Conservation (phyloP, 2,329 filamentous ascomycete species). For the Ascocoryne sarcoides region DNA sequence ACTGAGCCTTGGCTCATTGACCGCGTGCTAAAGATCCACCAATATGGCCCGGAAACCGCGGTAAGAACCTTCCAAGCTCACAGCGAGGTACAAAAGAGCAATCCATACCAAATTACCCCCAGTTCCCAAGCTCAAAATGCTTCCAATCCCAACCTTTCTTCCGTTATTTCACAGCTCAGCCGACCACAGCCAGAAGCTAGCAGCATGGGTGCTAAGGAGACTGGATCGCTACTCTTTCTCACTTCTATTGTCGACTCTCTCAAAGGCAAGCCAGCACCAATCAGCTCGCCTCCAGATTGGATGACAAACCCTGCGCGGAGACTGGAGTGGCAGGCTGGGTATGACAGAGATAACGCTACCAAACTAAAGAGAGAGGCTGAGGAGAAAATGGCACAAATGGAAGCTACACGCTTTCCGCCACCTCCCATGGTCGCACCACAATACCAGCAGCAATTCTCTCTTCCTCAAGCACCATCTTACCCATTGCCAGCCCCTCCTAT, state of each 20-base stretch:
- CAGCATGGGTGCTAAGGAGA: constrained; percentile 3
- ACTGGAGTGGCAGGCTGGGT: constrained; percentile 45
- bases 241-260: constrained; percentile 29
- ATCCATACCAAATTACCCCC: neutral
- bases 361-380: constrained; percentile 25
- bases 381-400: constrained; percentile 19
- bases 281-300: constrained; percentile 44
- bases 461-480: constrained; percentile 8
- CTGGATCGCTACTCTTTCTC: constrained; percentile 15
- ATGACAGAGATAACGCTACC: constrained; percentile 31
- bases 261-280: constrained; percentile 39
- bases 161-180: constrained; percentile 14
- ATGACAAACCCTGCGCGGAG: constrained; percentile 38
- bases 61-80: constrained; percentile 14
- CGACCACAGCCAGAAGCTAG: constrained; percentile 2
- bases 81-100: constrained; percentile 12
- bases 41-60: constrained; percentile 24
- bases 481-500: constrained; percentile 3
- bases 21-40: constrained; percentile 24
- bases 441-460: constrained; percentile 8
- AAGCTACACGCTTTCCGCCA: constrained; percentile 22
- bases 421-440: constrained; percentile 14
- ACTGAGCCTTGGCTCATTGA: constrained; percentile 22
- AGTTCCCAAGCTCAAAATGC: neutral
- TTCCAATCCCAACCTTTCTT: constrained; percentile 9